Percentiles rank a stretch among this genome's conserved stretches.
Conservation (phyloP, 1,284 basidiomycete species). For the Thecaphora frezii region DNA sequence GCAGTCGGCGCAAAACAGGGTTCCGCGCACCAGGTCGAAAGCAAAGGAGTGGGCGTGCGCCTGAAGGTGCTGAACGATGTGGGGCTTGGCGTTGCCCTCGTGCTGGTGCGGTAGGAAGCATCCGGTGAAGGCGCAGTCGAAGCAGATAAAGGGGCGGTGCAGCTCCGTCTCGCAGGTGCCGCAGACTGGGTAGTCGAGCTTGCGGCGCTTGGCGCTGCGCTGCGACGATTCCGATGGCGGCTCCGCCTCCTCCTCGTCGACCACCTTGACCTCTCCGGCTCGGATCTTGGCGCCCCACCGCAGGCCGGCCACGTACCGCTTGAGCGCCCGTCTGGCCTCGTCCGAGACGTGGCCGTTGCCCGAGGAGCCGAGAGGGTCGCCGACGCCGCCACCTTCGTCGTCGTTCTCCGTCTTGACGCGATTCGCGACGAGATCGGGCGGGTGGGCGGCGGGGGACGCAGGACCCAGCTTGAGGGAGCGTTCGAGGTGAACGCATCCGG, state of each 20-base stretch:
- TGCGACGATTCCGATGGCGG: constrained; percentile 15
- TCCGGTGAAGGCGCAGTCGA: constrained; percentile 46
- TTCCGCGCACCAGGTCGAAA: constrained; percentile 50
- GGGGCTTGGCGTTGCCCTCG: constrained; percentile 18
- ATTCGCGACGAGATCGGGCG: neutral
- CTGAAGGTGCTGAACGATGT: constrained; percentile 33
- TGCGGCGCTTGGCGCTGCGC: constrained; percentile 10
- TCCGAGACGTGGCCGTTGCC: neutral
- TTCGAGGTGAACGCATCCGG: neutral
- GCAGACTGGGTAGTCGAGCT: constrained; percentile 52
- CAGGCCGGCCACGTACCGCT: constrained; percentile 44
- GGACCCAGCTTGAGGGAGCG: neutral
- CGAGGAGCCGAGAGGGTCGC: no score
- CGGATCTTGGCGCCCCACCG: constrained; percentile 45
- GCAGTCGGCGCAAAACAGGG: constrained; percentile 50
- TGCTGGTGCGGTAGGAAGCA: constrained; percentile 41
- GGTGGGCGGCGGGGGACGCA: neutral
- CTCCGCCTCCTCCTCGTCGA: constrained; percentile 32
- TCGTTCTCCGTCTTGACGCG: neutral
- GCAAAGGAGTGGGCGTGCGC: constrained; percentile 17
- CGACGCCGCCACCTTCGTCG: neutral
- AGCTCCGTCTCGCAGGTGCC: constrained; percentile 38
- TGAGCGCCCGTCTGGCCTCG: constrained; percentile 6
- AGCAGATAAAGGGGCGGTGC: constrained; percentile 53
- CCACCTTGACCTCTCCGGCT: constrained; percentile 35